phyloP scores from a whole-genome alignment of 1,284 basidiomycete genomes.

The Hymenochaete sp. region DNA sequence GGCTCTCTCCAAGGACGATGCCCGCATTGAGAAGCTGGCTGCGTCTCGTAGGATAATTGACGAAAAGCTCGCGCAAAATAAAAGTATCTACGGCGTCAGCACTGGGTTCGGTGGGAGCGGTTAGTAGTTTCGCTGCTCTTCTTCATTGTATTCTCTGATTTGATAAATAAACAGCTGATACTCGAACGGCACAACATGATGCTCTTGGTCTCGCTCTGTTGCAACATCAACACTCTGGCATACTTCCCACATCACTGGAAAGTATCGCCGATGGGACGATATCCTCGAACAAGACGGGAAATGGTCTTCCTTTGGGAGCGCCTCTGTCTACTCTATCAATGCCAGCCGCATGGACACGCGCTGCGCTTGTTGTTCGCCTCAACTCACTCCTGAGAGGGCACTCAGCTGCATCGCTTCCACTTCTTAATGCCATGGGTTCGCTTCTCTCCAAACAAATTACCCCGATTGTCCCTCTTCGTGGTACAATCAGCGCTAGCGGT shows the following conservation, averaged over 20 bases:
- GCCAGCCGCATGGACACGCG: conserved; percentile 89
- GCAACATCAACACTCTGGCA: conserved; percentile 71
- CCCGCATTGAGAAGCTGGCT: conserved; percentile 40
- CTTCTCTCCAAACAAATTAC: conserved; percentile 69
- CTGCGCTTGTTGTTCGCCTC: conserved; percentile 78
- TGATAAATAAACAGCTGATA: conserved; percentile 49
- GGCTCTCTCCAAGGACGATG: conserved; percentile 9
- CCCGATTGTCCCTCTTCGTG: conserved; percentile 77
- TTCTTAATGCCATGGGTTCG: conserved; percentile 71
- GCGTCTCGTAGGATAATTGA: conserved; percentile 55
- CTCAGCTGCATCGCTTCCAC: conserved; percentile 75
- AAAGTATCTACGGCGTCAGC: conserved; percentile 73
- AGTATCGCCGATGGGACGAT: conserved; percentile 5
- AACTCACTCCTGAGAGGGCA: conserved; percentile 86
- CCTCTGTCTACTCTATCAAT: conserved; percentile 63
- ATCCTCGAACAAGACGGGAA: conserved; percentile 19
- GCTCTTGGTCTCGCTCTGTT: conserved; percentile 68
- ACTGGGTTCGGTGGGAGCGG: conserved; percentile 78
- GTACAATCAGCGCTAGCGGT: conserved; percentile 77
- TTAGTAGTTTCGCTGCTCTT: conserved; percentile 28
- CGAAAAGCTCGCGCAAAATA: conserved; percentile 56
- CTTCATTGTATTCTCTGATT: conserved; percentile 15
- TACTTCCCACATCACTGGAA: conserved; percentile 44
- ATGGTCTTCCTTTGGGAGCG: conserved; percentile 52
- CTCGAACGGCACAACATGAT: conserved; percentile 60